Evolutionary conservation across 2,329 filamentous ascomycete species (phyloP).

Genomic region (Cytospora paraplurivora): DNA sequence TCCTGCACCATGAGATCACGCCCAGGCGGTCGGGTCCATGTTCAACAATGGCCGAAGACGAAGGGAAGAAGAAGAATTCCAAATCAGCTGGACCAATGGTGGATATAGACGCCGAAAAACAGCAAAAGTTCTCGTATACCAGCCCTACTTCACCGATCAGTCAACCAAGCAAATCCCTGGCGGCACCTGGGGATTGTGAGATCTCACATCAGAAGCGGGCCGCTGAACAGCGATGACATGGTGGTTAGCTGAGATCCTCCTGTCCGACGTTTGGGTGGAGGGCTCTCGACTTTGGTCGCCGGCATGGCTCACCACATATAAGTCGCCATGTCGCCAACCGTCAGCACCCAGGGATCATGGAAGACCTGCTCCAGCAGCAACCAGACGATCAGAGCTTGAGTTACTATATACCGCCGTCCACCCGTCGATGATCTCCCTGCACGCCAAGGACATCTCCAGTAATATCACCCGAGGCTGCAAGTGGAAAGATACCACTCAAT

Average conservation of each 20-base stretch:
- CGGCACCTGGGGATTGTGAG: constrained; percentile 14
- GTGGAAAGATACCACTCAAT: not conserved
- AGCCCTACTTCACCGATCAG: constrained; percentile 15
- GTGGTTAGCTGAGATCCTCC: constrained; percentile 17
- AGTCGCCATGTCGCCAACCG: constrained; percentile 20
- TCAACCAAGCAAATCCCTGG: not conserved
- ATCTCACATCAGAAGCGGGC: constrained; percentile 4
- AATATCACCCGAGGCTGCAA: not conserved
- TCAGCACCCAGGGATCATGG: not conserved
- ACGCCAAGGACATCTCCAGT: not conserved
- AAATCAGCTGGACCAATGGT: constrained; percentile 27
- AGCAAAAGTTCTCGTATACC: constrained; percentile 11
- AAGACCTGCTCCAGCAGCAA: constrained; percentile 1
- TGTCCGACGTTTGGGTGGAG: constrained; percentile 21
- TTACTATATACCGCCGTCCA: not conserved
- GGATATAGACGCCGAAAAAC: constrained; percentile 10
- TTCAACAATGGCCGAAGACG: constrained; percentile 18
- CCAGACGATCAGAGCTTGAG: not conserved
- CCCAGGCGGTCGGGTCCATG: constrained; percentile 25
- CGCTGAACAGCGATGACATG: constrained; percentile 19
- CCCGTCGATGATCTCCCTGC: not conserved
- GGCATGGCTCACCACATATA: constrained; percentile 21
- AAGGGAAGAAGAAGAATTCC: constrained; percentile 23
- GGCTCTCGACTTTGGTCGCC: constrained; percentile 14
- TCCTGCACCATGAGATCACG: constrained; percentile 8